Percentiles rank a stretch among this genome's conserved stretches.
These are phyloP conservation scores for Lipomyces yamadae DNA, from an alignment of 805 yeast genomes.

Conservation along the genomic window DNA sequence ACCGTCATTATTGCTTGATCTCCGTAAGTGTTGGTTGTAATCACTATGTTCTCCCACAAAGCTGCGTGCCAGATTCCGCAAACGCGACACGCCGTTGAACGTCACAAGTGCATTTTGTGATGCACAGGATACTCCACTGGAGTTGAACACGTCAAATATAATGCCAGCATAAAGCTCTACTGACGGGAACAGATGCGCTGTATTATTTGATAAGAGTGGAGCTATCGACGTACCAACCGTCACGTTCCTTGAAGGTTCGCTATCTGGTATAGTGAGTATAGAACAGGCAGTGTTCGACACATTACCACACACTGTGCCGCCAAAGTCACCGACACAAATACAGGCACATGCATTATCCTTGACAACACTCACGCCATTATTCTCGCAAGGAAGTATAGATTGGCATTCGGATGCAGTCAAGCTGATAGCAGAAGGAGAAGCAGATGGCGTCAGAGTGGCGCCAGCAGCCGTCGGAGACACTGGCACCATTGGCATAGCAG, in stretches of 20 bases:
- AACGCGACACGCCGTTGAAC: slow-evolving; percentile 10
- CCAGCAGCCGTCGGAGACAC: background rate
- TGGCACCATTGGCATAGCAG: background rate
- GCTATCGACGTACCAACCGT: slow-evolving; percentile 25
- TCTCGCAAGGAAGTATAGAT: slow-evolving; percentile 20
- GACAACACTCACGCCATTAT: slow-evolving; percentile 26
- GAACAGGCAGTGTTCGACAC: slow-evolving; percentile 19
- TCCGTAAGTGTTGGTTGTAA: background rate
- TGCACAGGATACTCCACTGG: slow-evolving; percentile 16
- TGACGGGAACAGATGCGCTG: slow-evolving; percentile 10
- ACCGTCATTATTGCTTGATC: background rate
- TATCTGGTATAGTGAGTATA: slow-evolving; percentile 2
- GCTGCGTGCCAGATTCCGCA: background rate
- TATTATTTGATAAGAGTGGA: slow-evolving; percentile 4
- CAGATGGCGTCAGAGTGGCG: background rate
- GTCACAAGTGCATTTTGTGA: slow-evolving; percentile 35
- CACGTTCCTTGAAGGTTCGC: slow-evolving; percentile 11
- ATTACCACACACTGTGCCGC: slow-evolving; percentile 20
- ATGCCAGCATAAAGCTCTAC: slow-evolving; percentile 9
- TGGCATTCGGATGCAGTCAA: slow-evolving; percentile 15
- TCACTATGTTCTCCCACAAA: background rate
- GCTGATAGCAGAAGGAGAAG: slow-evolving; percentile 14
- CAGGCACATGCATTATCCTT: slow-evolving; percentile 24
- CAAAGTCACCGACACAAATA: slow-evolving; percentile 24
- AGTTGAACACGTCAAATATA: slow-evolving; percentile 12